Percentiles rank a stretch among this genome's conserved stretches.
phyloP scores from a whole-genome alignment of 1,139 yeast genomes.

The Kurtzmaniella quercitrusa region DNA sequence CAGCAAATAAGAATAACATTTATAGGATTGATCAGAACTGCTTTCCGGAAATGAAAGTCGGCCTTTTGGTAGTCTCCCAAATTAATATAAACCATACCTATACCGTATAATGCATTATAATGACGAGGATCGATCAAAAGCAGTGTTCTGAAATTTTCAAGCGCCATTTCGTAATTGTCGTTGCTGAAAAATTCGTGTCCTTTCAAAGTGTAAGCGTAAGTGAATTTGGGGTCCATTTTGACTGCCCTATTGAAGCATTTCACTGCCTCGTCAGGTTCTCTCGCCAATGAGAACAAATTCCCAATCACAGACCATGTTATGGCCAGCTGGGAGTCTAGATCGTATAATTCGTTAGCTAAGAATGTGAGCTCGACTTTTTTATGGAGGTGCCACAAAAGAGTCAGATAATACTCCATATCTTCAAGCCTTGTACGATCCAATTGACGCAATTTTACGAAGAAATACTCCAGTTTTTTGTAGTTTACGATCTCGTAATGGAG shows the following conservation, averaged over 20 bases:
- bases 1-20: constrained; percentile 90
- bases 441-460: constrained; percentile 58
- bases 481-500: constrained; percentile 85
- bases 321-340: constrained; percentile 60
- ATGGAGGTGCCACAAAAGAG: constrained; percentile 89
- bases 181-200: constrained; percentile 90
- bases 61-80: constrained; percentile 83
- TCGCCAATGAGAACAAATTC: constrained; percentile 74
- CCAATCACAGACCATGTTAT: constrained; percentile 94
- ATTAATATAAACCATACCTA: constrained; percentile 91
- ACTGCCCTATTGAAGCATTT: constrained; percentile 82
- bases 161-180: constrained; percentile 89
- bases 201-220: constrained; percentile 87
- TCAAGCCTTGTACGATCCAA: constrained; percentile 76
- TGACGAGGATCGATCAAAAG: constrained; percentile 75
- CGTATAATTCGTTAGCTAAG: constrained; percentile 77
- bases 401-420: constrained; percentile 91
- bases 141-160: constrained; percentile 78
- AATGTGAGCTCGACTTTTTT: constrained; percentile 77
- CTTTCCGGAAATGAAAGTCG: constrained; percentile 82
- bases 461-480: constrained; percentile 69
- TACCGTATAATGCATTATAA: constrained; percentile 92
- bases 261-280: constrained; percentile 89
- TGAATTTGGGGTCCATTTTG: constrained; percentile 64
- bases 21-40: constrained; percentile 83